phyloP scores from a whole-genome alignment of 2,329 filamentous ascomycete species.

The Acrocalymma vagum region DNA sequence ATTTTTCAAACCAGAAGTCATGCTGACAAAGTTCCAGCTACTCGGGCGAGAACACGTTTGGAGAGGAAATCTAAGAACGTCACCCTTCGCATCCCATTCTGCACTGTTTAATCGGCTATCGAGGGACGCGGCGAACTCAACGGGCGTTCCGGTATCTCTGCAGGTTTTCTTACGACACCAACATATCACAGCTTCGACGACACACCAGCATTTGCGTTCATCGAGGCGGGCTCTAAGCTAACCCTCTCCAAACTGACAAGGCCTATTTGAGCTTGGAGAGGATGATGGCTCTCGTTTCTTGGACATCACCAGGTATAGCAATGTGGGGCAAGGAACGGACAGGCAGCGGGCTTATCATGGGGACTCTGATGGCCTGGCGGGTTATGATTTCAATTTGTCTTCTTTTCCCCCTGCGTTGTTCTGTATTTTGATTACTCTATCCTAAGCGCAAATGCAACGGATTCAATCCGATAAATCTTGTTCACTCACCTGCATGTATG shows the following conservation, averaged over 20 bases:
- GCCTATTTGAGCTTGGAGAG: slow-evolving; percentile 1
- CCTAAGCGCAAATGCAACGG: slow-evolving; percentile 27
- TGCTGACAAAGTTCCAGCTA: slow-evolving; percentile 63
- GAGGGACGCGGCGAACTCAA: slow-evolving; percentile 32
- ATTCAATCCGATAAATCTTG: slow-evolving; percentile 17
- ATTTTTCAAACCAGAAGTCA: background rate
- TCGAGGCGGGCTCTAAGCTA: slow-evolving; percentile 12
- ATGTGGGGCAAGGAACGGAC: too few relatives aligned
- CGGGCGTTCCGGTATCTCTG: slow-evolving; percentile 39
- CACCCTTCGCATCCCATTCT: slow-evolving; percentile 13
- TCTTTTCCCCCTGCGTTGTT: slow-evolving; percentile 21
- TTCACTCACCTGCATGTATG: slow-evolving; percentile 7
- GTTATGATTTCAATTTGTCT: slow-evolving; percentile 10
- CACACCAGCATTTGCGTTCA: slow-evolving; percentile 20
- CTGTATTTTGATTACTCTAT: slow-evolving; percentile 30
- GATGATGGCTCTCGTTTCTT: background rate
- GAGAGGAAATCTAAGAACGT: slow-evolving; percentile 56
- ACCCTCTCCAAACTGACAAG: too few relatives aligned
- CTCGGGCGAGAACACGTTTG: slow-evolving; percentile 99
- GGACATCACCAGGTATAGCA: background rate
- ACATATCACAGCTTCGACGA: slow-evolving; percentile 25
- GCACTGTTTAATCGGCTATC: slow-evolving; percentile 25
- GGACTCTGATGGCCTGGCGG: slow-evolving; percentile 9
- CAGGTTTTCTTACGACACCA: slow-evolving; percentile 28
- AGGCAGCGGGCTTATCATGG: slow-evolving; percentile 6